phyloP scores from a whole-genome alignment of 805 yeast genomes.

The Nakazawaea peltata region DNA sequence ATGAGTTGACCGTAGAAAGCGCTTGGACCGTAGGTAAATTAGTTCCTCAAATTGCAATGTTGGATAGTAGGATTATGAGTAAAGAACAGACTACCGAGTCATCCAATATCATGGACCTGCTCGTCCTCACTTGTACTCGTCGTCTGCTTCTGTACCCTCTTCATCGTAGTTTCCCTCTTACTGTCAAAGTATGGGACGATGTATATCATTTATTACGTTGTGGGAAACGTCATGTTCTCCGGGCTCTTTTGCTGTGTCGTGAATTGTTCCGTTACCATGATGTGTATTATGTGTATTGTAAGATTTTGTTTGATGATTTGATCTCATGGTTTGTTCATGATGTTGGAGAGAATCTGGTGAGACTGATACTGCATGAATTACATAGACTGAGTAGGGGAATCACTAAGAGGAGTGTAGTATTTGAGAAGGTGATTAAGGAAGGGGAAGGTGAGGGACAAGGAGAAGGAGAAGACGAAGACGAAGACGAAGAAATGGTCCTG shows the following conservation, averaged over 20 bases:
- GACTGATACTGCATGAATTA: constrained; percentile 62
- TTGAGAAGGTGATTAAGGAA: constrained; percentile 37
- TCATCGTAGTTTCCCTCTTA: constrained; percentile 60
- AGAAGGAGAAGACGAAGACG: constrained; percentile 14
- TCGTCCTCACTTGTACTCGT: constrained; percentile 55
- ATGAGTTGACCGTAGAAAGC: constrained; percentile 77
- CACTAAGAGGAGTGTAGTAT: constrained; percentile 39
- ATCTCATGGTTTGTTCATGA: constrained; percentile 65
- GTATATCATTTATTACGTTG: constrained; percentile 53
- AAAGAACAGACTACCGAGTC: constrained; percentile 20
- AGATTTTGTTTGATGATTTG: constrained; percentile 68
- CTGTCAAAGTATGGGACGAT: constrained; percentile 65
- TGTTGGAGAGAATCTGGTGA: constrained; percentile 49
- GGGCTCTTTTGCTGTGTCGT: constrained; percentile 49
- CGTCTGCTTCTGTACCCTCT: constrained; percentile 77
- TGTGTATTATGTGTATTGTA: constrained; percentile 76
- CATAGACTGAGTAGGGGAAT: constrained; percentile 31
- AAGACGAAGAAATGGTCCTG: constrained; percentile 13
- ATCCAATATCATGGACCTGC: constrained; percentile 35
- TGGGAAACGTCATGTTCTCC: constrained; percentile 63
- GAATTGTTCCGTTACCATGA: constrained; percentile 80
- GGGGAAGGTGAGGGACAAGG: constrained; percentile 15
- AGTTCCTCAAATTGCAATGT: constrained; percentile 64
- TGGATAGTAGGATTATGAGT: constrained; percentile 52
- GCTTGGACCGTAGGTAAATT: constrained; percentile 92